Evolutionary conservation across 148 eudicot genomes (phyloP), one percentile per base, ranked within the genome.

Genomic region (Rhododendron griersonianum): DNA sequence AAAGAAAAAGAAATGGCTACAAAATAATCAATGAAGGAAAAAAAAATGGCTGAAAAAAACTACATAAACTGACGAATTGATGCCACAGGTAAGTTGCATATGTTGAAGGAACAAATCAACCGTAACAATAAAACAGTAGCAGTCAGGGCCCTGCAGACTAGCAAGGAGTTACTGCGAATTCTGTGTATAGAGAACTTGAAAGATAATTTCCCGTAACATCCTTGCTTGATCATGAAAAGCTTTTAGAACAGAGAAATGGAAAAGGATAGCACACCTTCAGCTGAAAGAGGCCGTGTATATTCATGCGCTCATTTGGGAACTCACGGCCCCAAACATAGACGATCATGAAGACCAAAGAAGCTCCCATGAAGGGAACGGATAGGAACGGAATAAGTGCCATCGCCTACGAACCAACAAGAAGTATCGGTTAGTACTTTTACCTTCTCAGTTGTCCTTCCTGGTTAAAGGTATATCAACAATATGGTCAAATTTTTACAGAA

Each of bases 261-360:
- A 69, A 23, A 81, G 10, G 25, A 7, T 9, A 13, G 25, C 23
- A 15, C 85, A 90, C 92, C 92, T 90, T 88, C 55, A 90, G 73
- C 47, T 87, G 84, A 15, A 90, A 67, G n/a, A 90, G 89, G 61
- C 88, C 88, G 25, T 90, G 87, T 1, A 90, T 44, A 78, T 89
- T 89, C n/a, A 90, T 7, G 30, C 89, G 90, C 13, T 63, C 85
- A 51, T 90, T 90, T 23, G 92, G 90, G 83, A 88, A 85, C 79
- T 90, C 92, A 0, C 92, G 88, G 51, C 87, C 78, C 92, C 92
- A 90, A 65, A 88, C 89, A 69, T 90, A 89, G 47, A 84, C 87
- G 4, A 90, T 80, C 89, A 90, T 84, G 53, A 87, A 90, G 11
- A 90, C 92, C 83, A 90, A 33, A 53, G 90, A 88, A 78, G 79